Conservation (phyloP, 768 basidiomycete genomes). For the Termitomyces sp. region DNA sequence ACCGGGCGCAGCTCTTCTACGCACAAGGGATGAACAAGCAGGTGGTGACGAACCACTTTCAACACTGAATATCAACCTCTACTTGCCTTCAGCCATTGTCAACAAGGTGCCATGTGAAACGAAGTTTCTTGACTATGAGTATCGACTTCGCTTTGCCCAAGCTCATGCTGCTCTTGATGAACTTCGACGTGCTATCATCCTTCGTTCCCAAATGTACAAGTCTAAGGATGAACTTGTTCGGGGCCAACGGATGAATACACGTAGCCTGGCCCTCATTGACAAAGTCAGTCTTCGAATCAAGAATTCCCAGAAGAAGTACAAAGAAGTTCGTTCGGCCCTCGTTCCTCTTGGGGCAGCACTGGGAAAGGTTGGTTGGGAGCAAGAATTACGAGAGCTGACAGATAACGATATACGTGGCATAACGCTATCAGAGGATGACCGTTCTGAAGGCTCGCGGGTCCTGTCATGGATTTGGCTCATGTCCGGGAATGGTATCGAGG, state of each 20-base stretch:
- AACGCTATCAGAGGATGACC: too few relatives aligned
- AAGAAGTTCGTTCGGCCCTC: not conserved
- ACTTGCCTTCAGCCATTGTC: not conserved
- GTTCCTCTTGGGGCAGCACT: not conserved
- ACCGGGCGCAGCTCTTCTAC: conserved; percentile 11
- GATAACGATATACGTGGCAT: too few relatives aligned
- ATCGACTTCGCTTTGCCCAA: not conserved
- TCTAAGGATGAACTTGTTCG: not conserved
- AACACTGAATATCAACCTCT: not conserved
- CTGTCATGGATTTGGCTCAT: too few relatives aligned
- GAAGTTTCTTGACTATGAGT: conserved; percentile 19
- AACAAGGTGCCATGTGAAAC: not conserved
- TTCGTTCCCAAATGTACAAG: too few relatives aligned
- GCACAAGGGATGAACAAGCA: not conserved
- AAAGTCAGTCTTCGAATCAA: not conserved
- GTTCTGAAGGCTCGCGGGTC: too few relatives aligned
- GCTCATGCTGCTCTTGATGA: conserved; percentile 22
- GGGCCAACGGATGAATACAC: conserved; percentile 22
- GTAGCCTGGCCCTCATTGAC: conserved; percentile 14
- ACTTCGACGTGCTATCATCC: too few relatives aligned
- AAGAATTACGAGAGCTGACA: not conserved
- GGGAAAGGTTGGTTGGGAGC: not conserved
- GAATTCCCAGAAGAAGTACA: not conserved
- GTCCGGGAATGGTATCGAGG: too few relatives aligned
- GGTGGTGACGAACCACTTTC: not conserved